Evolutionary conservation across 108 stramenopile genomes (phyloP), one percentile per base, ranked within the genome.

Genomic region (Craspedostauros australis): DNA sequence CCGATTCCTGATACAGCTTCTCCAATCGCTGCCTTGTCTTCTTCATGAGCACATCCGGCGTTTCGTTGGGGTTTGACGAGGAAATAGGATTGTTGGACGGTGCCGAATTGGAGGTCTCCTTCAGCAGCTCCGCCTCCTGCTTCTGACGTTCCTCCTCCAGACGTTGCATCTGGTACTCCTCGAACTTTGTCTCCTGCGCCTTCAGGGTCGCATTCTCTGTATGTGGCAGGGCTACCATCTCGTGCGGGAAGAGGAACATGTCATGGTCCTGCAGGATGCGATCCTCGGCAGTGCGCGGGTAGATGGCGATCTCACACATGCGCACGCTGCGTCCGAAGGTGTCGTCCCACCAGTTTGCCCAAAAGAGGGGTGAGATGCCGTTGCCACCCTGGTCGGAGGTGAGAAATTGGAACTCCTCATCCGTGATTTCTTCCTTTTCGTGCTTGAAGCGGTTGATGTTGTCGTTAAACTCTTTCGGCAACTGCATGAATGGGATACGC

Each of bases 321-420:
- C 88, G 57, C 5, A 75, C 70, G n/a, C 77, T 74, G 21, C 61
- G 57, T 20, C 50, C 64, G 47, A 79, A 64, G 34, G 69, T 65
- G 39, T 91, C 88, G 28, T 86, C 77, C 84, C 79, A 79, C 64
- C 78, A 81, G 40, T 83, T 66, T 40, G 66, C 70, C 84, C 84
- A 91, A 68, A 91, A 80, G 16, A 86, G 56, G 19, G 88, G 88
- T 11, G 78, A 80, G n/a, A 91, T 91, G 1, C 88, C 88, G 56
- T 91, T 86, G 11, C 78, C 78, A 23, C 84, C 79, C 42, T 80
- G 64, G 14, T 76, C 71, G 16, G 67, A 43, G 20, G 33, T 46
- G 6, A 75, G 38, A 24, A 62, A 49, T 43, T 49, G 54, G 11
- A 47, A 50, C 19, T 57, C 68, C 39, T 73, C 71, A 7, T 79